phyloP scores from a whole-genome alignment of 768 basidiomycete species.

The Hydnomerulius pinastri region DNA sequence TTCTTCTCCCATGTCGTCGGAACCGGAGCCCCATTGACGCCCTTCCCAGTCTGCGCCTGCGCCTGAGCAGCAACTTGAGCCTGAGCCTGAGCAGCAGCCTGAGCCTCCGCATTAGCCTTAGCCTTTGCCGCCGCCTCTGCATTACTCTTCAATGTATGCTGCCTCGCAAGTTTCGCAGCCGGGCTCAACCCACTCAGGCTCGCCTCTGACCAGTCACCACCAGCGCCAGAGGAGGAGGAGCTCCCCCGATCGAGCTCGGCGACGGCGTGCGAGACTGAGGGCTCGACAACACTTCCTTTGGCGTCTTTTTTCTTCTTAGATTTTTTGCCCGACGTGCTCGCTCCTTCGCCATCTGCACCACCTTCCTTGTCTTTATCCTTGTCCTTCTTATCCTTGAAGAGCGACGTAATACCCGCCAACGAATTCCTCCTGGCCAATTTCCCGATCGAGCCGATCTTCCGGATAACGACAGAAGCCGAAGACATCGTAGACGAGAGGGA shows the following conservation, averaged over 20 bases:
- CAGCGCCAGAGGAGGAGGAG: slow-evolving; percentile 19
- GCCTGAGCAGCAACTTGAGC: slow-evolving; percentile 11
- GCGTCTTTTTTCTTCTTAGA: slow-evolving; percentile 52
- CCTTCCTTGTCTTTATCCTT: slow-evolving; percentile 42
- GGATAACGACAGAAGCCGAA: slow-evolving; percentile 93
- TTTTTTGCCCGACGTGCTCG: slow-evolving; percentile 42
- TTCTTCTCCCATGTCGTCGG: slow-evolving; percentile 81
- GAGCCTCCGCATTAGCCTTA: slow-evolving; percentile 22
- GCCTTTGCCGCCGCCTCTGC: slow-evolving; percentile 49
- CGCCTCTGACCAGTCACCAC: slow-evolving; percentile 57
- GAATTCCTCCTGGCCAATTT: slow-evolving; percentile 88
- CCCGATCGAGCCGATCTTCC: slow-evolving; percentile 90
- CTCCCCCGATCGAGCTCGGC: slow-evolving; percentile 77
- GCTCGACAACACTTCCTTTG: slow-evolving; percentile 66
- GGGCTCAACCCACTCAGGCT: slow-evolving; percentile 79
- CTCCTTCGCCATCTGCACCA: slow-evolving; percentile 29
- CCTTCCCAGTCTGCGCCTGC: slow-evolving; percentile 21
- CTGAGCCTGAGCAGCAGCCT: slow-evolving; percentile 24
- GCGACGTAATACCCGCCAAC: slow-evolving; percentile 84
- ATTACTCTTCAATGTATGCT: slow-evolving; percentile 89
- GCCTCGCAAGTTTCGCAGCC: slow-evolving; percentile 85
- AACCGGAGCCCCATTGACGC: slow-evolving; percentile 38
- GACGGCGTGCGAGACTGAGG: slow-evolving; percentile 78
- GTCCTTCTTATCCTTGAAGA: slow-evolving; percentile 88
- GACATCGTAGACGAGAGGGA: slow-evolving; percentile 93